Base-by-base conservation (phyloP, 2,329 filamentous ascomycete species). In the Colletotrichum liaoningense region DNA sequence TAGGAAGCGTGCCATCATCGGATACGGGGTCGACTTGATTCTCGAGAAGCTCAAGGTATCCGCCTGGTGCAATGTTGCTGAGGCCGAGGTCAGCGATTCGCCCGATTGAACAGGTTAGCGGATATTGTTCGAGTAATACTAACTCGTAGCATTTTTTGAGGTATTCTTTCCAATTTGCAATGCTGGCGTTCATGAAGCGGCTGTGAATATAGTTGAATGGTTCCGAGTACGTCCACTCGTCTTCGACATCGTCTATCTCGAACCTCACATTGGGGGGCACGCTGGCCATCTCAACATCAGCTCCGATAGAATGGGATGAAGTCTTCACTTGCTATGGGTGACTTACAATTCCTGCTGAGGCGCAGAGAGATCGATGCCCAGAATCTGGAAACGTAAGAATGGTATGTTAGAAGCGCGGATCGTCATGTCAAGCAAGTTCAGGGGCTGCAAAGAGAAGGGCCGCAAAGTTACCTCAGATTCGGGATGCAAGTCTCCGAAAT, bases 401-500 rank as follows among this genome's bases (percentile, higher is more conserved):
- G 8, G 42, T n/a, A 9, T 49, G 42, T n/a, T 49, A 49, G 42
- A 49, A 9, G 4, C 19, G 42, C 19, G 42, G 8, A 19, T n/a
- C 16, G 7, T n/a, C 19, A 4, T 2, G 42, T n/a, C 7, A 8
- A 9, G 19, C 19, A n/a, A n/a, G 42, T 11, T n/a, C 19, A 22
- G 42, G 8, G 19, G 19, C 2, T 42, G 0, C 19, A n/a, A n/a
- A n/a, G n/a, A n/a, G n/a, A 49, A 7, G 5, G 42, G 42, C 19
- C 3, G 19, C 33, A 35, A 49, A 54, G 58, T 55, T 65, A 76
- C 80, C 72, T 81, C 65, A 14, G 81, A 74, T 12, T 80, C 75
- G 1, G 81, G 80, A 24, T 81, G 78, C 8, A 76, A 67, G 33
- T 80, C 79, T 3, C 70, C 77, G 42, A 78, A 79, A 11, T 78